Base-by-base conservation (phyloP, 2,329 filamentous ascomycete genomes). In the Aspergillus fischeri region DNA sequence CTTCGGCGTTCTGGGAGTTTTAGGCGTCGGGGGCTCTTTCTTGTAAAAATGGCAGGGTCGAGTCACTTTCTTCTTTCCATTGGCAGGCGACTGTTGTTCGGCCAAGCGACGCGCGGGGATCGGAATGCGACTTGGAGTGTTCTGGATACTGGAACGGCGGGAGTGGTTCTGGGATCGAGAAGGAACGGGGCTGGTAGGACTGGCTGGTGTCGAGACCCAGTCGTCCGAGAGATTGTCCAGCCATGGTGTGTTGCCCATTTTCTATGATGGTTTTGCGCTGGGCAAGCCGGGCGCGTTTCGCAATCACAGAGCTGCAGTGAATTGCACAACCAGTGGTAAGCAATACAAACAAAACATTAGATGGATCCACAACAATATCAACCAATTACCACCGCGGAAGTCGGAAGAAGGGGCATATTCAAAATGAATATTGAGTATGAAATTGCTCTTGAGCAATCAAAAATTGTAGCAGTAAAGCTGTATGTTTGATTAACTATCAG, bases 221-320 rank as follows among this genome's bases (percentile, higher is more conserved):
- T 78, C 75, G 59, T 78, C 75, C 17, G 73, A 74, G 11, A 77
- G 71, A 52, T 69, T 73, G 58, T 77, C 73, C 49, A 78, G 73
- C 75, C 75, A 78, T 67, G 75, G 75, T 65, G 74, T 69, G 55
- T 62, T 60, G 59, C 65, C 64, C 70, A 73, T 73, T 61, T 63
- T 70, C 57, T 45, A 20, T 55, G 35, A 49, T 32, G 27, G 35
- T 58, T 51, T 38, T 51, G 48, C 41, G 49, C 38, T 55, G 32
- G 53, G 58, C 56, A 50, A 60, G 56, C 59, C 63, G 57, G 56
- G 54, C 53, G 63, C 63, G 62, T 58, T 59, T 60, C 54, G 61
- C 61, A 58, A 60, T 62, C 59, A 60, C 62, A 53, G 50, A 55
- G 54, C 54, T 52, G 54, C 59, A 61, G 53, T 61, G 54, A 57